phyloP scores from a whole-genome alignment of 768 basidiomycete species.

The Paxillus ammoniavirescens region DNA sequence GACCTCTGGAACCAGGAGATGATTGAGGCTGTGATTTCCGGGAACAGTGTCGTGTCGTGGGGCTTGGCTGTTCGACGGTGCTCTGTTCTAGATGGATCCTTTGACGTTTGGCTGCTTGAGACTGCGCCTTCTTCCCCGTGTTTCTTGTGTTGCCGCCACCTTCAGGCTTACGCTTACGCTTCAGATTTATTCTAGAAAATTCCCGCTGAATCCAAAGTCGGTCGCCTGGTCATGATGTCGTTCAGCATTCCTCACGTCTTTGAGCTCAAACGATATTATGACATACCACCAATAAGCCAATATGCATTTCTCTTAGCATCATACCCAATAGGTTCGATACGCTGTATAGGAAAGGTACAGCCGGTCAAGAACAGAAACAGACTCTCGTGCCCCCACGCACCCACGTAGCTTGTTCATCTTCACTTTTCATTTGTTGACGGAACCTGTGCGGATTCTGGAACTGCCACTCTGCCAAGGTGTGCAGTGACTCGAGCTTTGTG shows the following conservation, averaged over 20 bases:
- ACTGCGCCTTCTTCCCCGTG: conserved; percentile 18
- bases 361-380: background rate
- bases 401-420: conserved; percentile 78
- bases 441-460: conserved; percentile 76
- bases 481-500: conserved; percentile 70
- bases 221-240: conserved; percentile 48
- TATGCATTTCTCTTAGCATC: conserved; percentile 78
- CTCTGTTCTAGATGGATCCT: conserved; percentile 12
- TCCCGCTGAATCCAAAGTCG: conserved; percentile 86
- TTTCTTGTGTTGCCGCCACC: conserved; percentile 29
- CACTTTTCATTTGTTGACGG: conserved; percentile 70
- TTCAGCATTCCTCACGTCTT: background rate
- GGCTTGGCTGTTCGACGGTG: conserved; percentile 1
- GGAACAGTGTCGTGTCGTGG: conserved; percentile 12
- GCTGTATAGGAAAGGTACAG: conserved; percentile 40
- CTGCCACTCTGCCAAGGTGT: conserved; percentile 80
- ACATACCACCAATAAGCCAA: conserved; percentile 78
- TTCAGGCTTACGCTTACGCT: conserved; percentile 41
- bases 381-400: conserved; percentile 40
- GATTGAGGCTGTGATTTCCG: conserved; percentile 9
- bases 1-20: conserved; percentile 41
- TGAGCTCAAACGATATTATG: background rate
- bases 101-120: conserved; percentile 25
- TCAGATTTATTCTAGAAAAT: conserved; percentile 46
- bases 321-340: conserved; percentile 83